Evolutionary conservation across 257 asterid species (phyloP).

Genomic region (Primulina tabacum): DNA sequence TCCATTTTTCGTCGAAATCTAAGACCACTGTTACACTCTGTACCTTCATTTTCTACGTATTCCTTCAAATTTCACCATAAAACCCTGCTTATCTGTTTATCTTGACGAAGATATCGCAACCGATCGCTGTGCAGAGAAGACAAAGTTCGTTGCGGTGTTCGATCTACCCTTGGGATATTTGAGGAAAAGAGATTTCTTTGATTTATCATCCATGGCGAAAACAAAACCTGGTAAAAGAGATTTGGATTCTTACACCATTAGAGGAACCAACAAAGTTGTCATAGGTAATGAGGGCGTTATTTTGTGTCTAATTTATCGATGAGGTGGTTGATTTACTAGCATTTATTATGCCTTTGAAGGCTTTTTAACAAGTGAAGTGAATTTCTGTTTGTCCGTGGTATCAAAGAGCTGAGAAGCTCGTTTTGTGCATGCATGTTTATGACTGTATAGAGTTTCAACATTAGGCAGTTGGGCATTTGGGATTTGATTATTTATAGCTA

Average conservation of each 20-base stretch:
- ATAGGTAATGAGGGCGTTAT: conserved; percentile 31
- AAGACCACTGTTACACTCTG: conserved; percentile 3
- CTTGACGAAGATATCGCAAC: neutral
- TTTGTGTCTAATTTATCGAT: neutral
- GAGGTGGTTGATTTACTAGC: too few species aligned
- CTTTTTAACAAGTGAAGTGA: too few species aligned
- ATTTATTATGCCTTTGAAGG: too few species aligned
- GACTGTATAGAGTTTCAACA: too few species aligned
- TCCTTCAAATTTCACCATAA: neutral
- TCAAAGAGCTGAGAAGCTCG: too few species aligned
- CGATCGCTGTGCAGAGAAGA: conserved; percentile 4
- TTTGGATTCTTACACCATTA: conserved; percentile 48
- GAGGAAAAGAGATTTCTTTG: too few species aligned
- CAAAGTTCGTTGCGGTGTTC: neutral
- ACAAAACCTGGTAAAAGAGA: conserved; percentile 21
- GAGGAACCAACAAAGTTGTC: conserved; percentile 50
- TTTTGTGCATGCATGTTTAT: too few species aligned
- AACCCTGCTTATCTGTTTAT: neutral
- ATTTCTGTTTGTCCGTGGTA: too few species aligned
- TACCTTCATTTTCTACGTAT: conserved; percentile 16
- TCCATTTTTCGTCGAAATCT: conserved; percentile 16
- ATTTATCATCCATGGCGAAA: too few species aligned
- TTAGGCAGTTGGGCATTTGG: too few species aligned
- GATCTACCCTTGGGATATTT: too few species aligned
- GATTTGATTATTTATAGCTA: too few species aligned